Evolutionary conservation across 352 stramenopile genomes (phyloP), one percentile per base, ranked within the genome.

Genomic region (Phytopythium sindhum): DNA sequence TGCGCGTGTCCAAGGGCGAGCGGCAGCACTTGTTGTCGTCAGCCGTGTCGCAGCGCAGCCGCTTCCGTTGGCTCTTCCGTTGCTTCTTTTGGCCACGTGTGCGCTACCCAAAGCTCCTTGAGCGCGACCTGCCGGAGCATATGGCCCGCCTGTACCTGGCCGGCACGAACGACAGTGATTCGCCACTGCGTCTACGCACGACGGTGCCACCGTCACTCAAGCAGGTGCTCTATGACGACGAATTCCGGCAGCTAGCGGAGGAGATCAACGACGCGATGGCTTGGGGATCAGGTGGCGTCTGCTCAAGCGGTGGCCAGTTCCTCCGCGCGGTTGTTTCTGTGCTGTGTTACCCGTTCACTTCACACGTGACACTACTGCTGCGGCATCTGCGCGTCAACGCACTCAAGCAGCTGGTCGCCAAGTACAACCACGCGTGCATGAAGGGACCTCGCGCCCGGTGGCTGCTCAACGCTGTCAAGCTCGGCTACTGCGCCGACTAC

Each of bases 351-450:
- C 86, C 86, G 17, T 84, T 89, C 31, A 68, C 81, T 21, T 89
- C 81, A 0, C 78, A 89, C 28, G 77, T 94, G 37, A 77, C 77
- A 42, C 60, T 81, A 5, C 91, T 90, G 60, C 80, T 83, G 21
- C 76, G 86, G 5, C 83, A 94, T 64, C 67, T 90, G 51, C 84
- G 84, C 39, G 65, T 94, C 29, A 94, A 94, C 52, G 73, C 77
- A 48, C 67, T 94, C 17, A 94, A 94, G 77, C 76, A 80, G 1
- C 80, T 90, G 24, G 70, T 94, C 8, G 71, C 67, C 11, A 89
- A 82, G 67, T 94, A 94, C 53, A 91, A 94, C 54, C 84, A 92
- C 61, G 84, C 79, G 24, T 94, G 81, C 51, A 92, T 94, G 84
- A 89, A 90, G 24, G 86, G 86, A 0, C 78, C 86, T 6, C 77